A percentile compares a stretch with the other conserved stretches of the same genome.
Evolutionary conservation across 1,284 basidiomycete genomes (phyloP).

Genomic region (Wolfiporia cocos): DNA sequence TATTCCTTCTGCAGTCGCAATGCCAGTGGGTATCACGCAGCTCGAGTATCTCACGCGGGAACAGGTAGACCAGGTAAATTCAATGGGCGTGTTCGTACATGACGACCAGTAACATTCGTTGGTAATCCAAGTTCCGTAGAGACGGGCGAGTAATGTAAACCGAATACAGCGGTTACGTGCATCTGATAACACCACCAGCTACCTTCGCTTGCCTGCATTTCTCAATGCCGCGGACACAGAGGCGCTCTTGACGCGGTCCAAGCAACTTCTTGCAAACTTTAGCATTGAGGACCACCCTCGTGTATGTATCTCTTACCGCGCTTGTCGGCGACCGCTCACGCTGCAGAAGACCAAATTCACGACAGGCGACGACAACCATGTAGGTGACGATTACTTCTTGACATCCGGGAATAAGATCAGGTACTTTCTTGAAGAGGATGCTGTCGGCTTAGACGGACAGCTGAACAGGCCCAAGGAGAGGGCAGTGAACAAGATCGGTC

Average conservation of each 20-base stretch:
- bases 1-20: no score
- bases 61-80: constrained; percentile 45
- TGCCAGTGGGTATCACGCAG: background rate
- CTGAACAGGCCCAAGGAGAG: constrained; percentile 74
- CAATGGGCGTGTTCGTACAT: background rate
- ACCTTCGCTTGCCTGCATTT: constrained; percentile 76
- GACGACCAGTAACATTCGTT: background rate
- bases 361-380: constrained; percentile 70
- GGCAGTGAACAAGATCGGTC: constrained; percentile 81
- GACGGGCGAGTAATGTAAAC: constrained; percentile 45
- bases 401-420: constrained; percentile 89
- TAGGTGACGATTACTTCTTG: constrained; percentile 92
- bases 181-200: no score
- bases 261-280: constrained; percentile 74
- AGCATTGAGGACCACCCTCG: constrained; percentile 75
- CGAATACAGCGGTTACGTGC: no score
- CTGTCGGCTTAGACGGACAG: constrained; percentile 55
- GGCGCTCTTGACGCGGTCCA: constrained; percentile 64
- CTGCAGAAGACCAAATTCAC: constrained; percentile 81
- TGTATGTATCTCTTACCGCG: constrained; percentile 34
- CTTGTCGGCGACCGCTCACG: background rate
- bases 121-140: constrained; percentile 35
- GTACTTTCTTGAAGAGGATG: constrained; percentile 85
- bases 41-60: constrained; percentile 39
- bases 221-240: constrained; percentile 51